phyloP scores from a whole-genome alignment of 1,139 yeast genomes.

The Geotrichum europaeum region DNA sequence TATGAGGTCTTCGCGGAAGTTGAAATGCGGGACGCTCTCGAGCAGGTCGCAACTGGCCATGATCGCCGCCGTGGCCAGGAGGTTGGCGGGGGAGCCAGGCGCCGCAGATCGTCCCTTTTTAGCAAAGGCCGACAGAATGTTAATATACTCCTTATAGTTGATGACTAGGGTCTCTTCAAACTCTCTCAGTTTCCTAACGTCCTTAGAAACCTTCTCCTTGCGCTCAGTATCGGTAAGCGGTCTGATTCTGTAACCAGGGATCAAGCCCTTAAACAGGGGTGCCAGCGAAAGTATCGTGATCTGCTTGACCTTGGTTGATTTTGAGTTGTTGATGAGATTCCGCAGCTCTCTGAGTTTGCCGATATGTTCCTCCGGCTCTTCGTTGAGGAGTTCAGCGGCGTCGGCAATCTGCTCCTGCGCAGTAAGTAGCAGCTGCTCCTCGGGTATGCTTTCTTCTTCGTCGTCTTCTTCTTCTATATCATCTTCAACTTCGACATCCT shows the following conservation, averaged over 20 bases:
- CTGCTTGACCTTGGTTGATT: constrained; percentile 63
- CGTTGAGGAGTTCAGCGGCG: constrained; percentile 68
- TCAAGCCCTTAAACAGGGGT: constrained; percentile 75
- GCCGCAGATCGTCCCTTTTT: constrained; percentile 27
- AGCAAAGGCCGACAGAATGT: constrained; percentile 37
- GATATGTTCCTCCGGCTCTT: constrained; percentile 86
- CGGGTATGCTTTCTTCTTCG: constrained; percentile 44
- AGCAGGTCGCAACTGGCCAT: constrained; percentile 78
- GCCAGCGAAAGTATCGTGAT: constrained; percentile 72
- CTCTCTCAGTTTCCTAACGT: constrained; percentile 64
- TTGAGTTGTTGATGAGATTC: constrained; percentile 58
- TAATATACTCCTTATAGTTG: constrained; percentile 66
- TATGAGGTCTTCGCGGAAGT: constrained; percentile 67
- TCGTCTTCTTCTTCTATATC: constrained; percentile 25
- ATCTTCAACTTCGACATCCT: constrained; percentile 11
- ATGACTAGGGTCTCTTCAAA: constrained; percentile 74
- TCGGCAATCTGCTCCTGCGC: constrained; percentile 82
- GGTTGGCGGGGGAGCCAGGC: constrained; percentile 35
- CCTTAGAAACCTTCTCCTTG: constrained; percentile 75
- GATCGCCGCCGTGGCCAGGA: constrained; percentile 54
- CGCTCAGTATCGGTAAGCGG: constrained; percentile 76
- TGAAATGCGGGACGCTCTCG: constrained; percentile 68
- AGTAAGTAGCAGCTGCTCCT: constrained; percentile 63
- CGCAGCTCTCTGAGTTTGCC: constrained; percentile 61
- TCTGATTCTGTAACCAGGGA: constrained; percentile 85